Base-by-base conservation (phyloP, 441 rosid genomes). In the Raphanus hybrid region DNA sequence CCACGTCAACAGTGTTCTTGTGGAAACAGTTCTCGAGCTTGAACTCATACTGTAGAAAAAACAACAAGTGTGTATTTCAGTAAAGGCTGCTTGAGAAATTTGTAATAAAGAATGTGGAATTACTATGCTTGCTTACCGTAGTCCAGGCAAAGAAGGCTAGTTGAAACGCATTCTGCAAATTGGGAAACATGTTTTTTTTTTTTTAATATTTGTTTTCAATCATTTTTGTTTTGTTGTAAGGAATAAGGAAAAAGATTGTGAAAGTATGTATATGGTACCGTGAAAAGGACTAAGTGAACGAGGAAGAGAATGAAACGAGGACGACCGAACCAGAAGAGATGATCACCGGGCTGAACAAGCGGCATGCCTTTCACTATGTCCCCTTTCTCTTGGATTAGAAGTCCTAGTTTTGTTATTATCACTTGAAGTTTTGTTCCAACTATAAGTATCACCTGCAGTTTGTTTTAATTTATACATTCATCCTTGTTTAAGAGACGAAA, bases 401-500 rank as follows among this genome's bases (percentile, higher is more conserved):
- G 83, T 64, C 92, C 92, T 72, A 90, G 66, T 78, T 84, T 86
- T 3, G 90, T 83, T 83, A 88, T 85, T 4, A 90, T 90, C 84
- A 88, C 87, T 60, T 88, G 94, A 37, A 90, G 86, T 77, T 90
- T 90, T 3, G 94, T 85, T 5, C 94, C 94, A 59, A 87, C 89
- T 7, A 87, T 58, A 18, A 90, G 86, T 65, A 84, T 84, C 55
- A 90, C 86, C 94, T 90, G 83, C 77, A 78, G 37, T 1, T 37
- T 35, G 35, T 64, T 43, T 34, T 16, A 14, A 52, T 43, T 34
- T 34, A 27, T 26, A 55, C 54, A 50, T 69, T 63, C 15, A 23
- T 52, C 9, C 15, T 70, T 45, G 62, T 64, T 55, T 37, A 23
- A 35, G 15, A 54, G 50, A 52, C 12, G 11, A 35, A 43, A 43